Base-by-base conservation (phyloP, 1,284 basidiomycete species). In the Sparassis latifolia region DNA sequence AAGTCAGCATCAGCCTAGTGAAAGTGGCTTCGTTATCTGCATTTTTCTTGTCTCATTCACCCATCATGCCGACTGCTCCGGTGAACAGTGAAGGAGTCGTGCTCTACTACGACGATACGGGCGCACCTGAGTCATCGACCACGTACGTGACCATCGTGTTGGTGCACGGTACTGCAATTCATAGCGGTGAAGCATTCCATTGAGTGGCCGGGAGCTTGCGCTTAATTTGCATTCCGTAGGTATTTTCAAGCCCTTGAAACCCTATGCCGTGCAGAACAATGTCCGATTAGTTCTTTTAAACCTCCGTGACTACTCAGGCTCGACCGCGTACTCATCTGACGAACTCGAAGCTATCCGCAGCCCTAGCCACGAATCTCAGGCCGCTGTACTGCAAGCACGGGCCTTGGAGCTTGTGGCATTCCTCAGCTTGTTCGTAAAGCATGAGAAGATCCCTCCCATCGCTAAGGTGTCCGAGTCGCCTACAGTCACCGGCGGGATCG, bases 221-320 rank as follows among this genome's bases (percentile, higher is more conserved):
- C 7, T 7, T 37, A 37, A 37, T 37, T 37, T 7, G 35, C 35
- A 37, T 37, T 7, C 6, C 31, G 29, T 10, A 52, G 54, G 37
- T 12, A 52, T 50, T 45, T 62, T 57, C 32, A 12, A 39, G n/a
- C 53, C 43, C 5, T 46, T 61, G 42, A 37, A 57, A 9, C 53
- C 57, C 3, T 54, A 47, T 29, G 55, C 55, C 7, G 39, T 50
- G 2, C 9, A 49, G 5, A 29, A 55, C 48, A 56, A 59, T 32
- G 35, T 61, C 10, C 59, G 60, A 9, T 42, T 62, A n/a, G 50
- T 62, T 20, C 47, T 55, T 1, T 31, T 62, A 28, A 62, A 61
- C 44, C 48, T 52, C n/a, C 53, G 62, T 27, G 62, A 61, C 45
- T 61, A 61, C 48, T 42, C 43, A 9, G 57, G 56, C 28, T 64